These are phyloP conservation scores for Carex arenaria DNA, from an alignment of 202 grass and related monocot species.

Conservation along the genomic window DNA sequence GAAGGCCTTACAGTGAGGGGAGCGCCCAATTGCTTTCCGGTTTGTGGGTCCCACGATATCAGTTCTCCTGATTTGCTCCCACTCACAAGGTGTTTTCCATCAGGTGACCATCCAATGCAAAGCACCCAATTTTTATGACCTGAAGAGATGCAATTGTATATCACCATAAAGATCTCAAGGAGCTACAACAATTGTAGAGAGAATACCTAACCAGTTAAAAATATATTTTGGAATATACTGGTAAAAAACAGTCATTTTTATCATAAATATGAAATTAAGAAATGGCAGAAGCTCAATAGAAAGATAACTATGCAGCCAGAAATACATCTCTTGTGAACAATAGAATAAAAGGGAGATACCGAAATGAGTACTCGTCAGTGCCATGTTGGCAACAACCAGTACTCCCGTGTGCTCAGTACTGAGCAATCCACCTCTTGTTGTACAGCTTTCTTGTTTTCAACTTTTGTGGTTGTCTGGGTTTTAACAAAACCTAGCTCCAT, in stretches of 20 bases:
- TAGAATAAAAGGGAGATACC: neutral
- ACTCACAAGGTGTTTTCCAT: slow-evolving; percentile 88
- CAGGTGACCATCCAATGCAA: slow-evolving; percentile 87
- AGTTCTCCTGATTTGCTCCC: slow-evolving; percentile 94
- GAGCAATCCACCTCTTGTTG: neutral
- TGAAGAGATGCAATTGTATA: slow-evolving; percentile 21
- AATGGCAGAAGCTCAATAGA: neutral
- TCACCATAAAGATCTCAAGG: neutral
- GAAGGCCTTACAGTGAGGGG: slow-evolving; percentile 50
- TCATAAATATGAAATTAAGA: neutral
- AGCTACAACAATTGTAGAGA: neutral
- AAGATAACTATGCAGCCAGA: neutral
- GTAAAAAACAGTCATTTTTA: neutral
- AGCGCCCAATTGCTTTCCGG: slow-evolving; percentile 74
- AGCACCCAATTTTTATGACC: slow-evolving; percentile 99
- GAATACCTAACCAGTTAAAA: neutral
- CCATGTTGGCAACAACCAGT: neutral
- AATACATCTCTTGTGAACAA: neutral
- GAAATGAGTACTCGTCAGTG: neutral
- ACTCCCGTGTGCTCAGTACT: neutral
- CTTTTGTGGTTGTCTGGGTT: neutral
- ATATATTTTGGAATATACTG: neutral
- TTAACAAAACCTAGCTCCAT: neutral
- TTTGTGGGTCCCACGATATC: slow-evolving; percentile 85
- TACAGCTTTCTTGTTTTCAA: neutral